Evolutionary conservation across 306 rosid genomes (phyloP).

Genomic region (Abrus pulchellus): DNA sequence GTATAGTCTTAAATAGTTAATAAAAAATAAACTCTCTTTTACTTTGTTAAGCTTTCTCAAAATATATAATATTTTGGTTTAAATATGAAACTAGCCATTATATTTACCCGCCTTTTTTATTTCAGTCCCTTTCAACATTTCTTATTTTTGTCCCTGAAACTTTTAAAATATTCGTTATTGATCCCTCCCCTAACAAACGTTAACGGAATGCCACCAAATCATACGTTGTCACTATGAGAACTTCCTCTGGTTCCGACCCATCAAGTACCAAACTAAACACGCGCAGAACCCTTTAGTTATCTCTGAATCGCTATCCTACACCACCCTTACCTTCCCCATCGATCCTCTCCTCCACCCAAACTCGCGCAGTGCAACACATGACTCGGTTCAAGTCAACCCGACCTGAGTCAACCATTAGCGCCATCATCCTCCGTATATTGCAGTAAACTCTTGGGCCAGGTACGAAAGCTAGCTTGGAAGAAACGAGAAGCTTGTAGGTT

Average conservation of each 20-base stretch:
- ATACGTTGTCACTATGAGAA: constrained; percentile 63
- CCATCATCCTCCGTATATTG: constrained; percentile 59
- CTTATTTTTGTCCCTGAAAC: no score
- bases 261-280: constrained; percentile 80
- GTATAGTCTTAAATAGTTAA: no score
- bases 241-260: constrained; percentile 77
- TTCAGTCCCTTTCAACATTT: no score
- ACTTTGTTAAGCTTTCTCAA: no score
- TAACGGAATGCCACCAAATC: constrained; percentile 59
- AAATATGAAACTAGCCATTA: no score
- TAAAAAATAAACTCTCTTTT: no score
- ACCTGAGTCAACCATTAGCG: constrained; percentile 53
- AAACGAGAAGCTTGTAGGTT: constrained; percentile 46
- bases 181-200: no score
- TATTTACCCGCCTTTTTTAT: no score
- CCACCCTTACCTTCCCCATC: constrained; percentile 76
- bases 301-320: constrained; percentile 92
- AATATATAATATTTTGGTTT: no score
- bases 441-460: constrained; percentile 71
- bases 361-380: constrained; percentile 96
- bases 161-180: no score
- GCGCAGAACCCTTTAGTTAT: constrained; percentile 82
- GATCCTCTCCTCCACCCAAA: constrained; percentile 74
- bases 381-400: constrained; percentile 80
- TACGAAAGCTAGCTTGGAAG: constrained; percentile 57